Conservation (phyloP, 768 basidiomycete genomes). For the Mycena olivaceomarginata region DNA sequence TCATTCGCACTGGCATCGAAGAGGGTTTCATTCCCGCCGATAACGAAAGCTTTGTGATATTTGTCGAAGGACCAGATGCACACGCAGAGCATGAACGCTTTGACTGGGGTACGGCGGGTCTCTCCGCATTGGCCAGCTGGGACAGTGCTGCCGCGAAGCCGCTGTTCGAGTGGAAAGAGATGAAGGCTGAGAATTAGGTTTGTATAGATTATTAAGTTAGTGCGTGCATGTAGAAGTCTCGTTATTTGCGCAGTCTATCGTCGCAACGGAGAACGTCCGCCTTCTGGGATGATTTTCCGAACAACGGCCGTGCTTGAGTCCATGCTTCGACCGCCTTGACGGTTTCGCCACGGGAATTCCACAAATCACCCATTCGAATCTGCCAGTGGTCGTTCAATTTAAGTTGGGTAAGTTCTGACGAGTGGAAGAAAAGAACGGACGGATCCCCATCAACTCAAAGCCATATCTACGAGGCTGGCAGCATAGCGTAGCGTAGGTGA, state of each 20-base stretch:
- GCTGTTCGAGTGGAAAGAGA: constrained; percentile 72
- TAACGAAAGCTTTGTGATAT: constrained; percentile 79
- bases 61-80: constrained; percentile 84
- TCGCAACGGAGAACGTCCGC: constrained; percentile 6
- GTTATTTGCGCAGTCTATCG: background rate
- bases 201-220: constrained; percentile 34
- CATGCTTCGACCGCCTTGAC: background rate
- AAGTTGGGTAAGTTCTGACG: no score
- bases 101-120: constrained; percentile 88
- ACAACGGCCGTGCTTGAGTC: background rate
- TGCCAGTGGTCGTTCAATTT: no score
- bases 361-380: no score
- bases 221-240: background rate
- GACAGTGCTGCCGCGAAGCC: constrained; percentile 51
- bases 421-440: no score
- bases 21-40: constrained; percentile 84
- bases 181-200: constrained; percentile 47
- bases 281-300: background rate
- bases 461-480: no score
- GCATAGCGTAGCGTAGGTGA: no score
- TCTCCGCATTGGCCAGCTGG: constrained; percentile 82
- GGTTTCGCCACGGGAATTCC: background rate
- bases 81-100: constrained; percentile 72
- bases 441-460: no score
- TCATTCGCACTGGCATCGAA: constrained; percentile 80